These are phyloP conservation scores for Pneumocystis oryctolagi DNA, from an alignment of 1,139 yeast genomes.

Conservation along the genomic window DNA sequence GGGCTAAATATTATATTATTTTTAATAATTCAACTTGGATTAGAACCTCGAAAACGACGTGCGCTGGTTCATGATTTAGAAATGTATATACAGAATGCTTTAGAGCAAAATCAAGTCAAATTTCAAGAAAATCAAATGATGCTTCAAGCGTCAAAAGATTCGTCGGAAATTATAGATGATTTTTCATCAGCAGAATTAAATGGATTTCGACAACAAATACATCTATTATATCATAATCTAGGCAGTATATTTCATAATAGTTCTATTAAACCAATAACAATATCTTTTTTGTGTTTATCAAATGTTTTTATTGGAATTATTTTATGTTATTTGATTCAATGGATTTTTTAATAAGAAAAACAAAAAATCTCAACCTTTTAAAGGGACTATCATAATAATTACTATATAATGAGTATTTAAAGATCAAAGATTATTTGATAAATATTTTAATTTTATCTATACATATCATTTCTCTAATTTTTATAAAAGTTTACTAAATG, in stretches of 20 bases:
- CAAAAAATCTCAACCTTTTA: not conserved
- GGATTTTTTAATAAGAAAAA: not conserved
- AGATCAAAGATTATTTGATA: not conserved
- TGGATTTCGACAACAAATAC: not conserved
- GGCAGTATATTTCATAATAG: not conserved
- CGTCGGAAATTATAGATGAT: not conserved
- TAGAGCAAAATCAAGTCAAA: slow-evolving; percentile 24
- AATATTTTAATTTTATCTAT: not conserved
- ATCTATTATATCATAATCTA: not conserved
- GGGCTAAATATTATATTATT: slow-evolving; percentile 70
- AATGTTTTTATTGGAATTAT: not conserved
- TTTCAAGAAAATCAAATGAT: not conserved
- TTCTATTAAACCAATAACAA: not conserved
- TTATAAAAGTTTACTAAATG: too few relatives aligned
- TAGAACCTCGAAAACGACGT: slow-evolving; percentile 89
- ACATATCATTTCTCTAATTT: not conserved
- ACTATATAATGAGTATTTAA: not conserved
- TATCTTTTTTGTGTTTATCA: not conserved
- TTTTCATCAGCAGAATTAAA: not conserved
- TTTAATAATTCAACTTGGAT: slow-evolving; percentile 62
- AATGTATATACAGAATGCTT: slow-evolving; percentile 48
- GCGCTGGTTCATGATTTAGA: slow-evolving; percentile 74
- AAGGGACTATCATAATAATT: not conserved
- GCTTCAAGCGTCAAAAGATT: not conserved
- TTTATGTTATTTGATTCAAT: not conserved